These are phyloP conservation scores for Trichosporon faecale DNA, from an alignment of 1,284 basidiomycete genomes.

Conservation along the genomic window DNA sequence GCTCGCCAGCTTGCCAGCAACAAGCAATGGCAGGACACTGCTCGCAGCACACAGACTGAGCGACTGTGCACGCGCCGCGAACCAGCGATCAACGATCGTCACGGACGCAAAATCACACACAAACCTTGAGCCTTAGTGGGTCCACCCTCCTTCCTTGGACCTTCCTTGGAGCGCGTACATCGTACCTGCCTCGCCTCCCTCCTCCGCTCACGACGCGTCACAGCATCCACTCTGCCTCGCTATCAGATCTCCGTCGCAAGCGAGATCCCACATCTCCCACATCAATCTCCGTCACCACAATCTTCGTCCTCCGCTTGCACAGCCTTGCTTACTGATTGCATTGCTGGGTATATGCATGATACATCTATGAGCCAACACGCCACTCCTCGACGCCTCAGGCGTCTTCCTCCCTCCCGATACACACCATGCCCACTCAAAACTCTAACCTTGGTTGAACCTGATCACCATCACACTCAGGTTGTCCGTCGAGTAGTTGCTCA, in stretches of 20 bases:
- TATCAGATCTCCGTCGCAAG: not conserved
- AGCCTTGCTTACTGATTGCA: not conserved
- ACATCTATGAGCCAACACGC: not conserved
- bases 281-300: not conserved
- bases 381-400: not conserved
- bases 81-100: not conserved
- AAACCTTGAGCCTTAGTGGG: constrained; percentile 1
- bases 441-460: constrained; percentile 10
- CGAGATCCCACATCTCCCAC: not conserved
- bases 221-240: not conserved
- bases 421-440: not conserved
- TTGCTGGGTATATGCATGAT: not conserved
- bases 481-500: constrained; percentile 57
- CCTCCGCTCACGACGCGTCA: not conserved
- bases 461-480: constrained; percentile 27
- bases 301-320: not conserved
- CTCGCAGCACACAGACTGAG: not conserved
- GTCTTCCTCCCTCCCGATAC: not conserved
- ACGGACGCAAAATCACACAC: not conserved
- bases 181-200: not conserved
- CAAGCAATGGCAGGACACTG: not conserved
- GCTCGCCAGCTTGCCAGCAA: not conserved
- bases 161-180: not conserved
- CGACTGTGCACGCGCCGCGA: not conserved
- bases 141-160: not conserved